phyloP scores from a whole-genome alignment of 2,329 filamentous ascomycete species.

The Pezicula neosporulosa region DNA sequence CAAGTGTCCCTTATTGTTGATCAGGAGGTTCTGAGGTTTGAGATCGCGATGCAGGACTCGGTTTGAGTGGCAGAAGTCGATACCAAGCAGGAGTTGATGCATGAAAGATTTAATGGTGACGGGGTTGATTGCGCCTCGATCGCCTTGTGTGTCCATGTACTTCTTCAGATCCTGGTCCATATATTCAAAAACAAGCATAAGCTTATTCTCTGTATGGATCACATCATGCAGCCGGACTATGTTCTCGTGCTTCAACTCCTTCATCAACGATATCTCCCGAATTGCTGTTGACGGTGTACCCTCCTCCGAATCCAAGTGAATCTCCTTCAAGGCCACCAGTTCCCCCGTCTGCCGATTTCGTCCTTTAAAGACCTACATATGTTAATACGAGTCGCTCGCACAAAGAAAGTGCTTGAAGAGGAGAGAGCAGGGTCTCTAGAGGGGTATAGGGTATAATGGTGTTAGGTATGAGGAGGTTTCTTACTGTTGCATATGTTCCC shows the following conservation, averaged over 20 bases:
- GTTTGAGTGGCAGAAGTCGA: conserved; percentile 98
- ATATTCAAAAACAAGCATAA: conserved; percentile 98
- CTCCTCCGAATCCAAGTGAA: conserved; percentile 97
- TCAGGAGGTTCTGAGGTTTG: conserved; percentile 94
- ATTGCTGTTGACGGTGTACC: conserved; percentile 96
- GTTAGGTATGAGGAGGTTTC: conserved; percentile 5
- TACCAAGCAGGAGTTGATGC: conserved; percentile 93
- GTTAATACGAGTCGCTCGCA: conserved; percentile 16
- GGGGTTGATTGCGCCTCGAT: conserved; percentile 84
- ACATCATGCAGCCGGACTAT: conserved; percentile 97
- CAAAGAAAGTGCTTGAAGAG: no score
- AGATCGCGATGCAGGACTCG: conserved; percentile 92
- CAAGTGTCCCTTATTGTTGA: conserved; percentile 84
- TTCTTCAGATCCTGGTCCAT: conserved; percentile 99
- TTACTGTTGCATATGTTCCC: conserved; percentile 95
- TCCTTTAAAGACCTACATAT: conserved; percentile 86
- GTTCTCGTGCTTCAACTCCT: conserved; percentile 98
- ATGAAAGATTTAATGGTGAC: conserved; percentile 97
- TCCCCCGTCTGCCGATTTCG: conserved; percentile 96
- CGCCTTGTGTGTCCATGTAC: conserved; percentile 94
- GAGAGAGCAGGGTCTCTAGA: not conserved
- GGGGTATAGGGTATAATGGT: not conserved
- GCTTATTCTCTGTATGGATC: conserved; percentile 98
- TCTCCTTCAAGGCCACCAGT: conserved; percentile 95
- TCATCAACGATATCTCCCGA: conserved; percentile 98